phyloP scores from a whole-genome alignment of 1,139 yeast genomes.

The Casaregolazyma lundiana region DNA sequence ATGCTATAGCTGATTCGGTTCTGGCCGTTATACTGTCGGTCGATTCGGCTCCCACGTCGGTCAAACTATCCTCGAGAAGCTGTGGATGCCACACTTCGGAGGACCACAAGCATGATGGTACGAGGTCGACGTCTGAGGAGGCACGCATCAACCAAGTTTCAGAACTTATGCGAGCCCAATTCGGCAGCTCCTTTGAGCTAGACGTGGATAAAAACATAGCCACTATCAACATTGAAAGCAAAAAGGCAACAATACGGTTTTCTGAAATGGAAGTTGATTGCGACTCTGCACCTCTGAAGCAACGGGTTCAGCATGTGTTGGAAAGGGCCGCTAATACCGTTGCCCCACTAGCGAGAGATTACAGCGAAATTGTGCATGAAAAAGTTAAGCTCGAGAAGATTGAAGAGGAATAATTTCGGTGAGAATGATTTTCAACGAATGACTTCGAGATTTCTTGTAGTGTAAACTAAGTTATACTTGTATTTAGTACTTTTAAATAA shows the following conservation, averaged over 20 bases:
- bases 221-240: slow-evolving; percentile 62
- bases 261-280: slow-evolving; percentile 67
- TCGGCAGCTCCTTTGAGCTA: slow-evolving; percentile 66
- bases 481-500: too few relatives aligned
- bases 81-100: slow-evolving; percentile 42
- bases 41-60: slow-evolving; percentile 93
- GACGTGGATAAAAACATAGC: slow-evolving; percentile 46
- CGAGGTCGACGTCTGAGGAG: slow-evolving; percentile 27
- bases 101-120: slow-evolving; percentile 19
- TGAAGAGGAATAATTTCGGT: background rate
- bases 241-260: slow-evolving; percentile 66
- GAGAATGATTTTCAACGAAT: too few relatives aligned
- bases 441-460: too few relatives aligned
- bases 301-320: slow-evolving; percentile 76
- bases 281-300: slow-evolving; percentile 67
- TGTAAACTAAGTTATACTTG: too few relatives aligned
- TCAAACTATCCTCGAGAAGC: slow-evolving; percentile 65
- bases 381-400: slow-evolving; percentile 12
- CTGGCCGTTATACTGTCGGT: slow-evolving; percentile 86
- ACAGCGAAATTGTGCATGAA: slow-evolving; percentile 2
- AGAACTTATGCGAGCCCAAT: slow-evolving; percentile 70
- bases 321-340: slow-evolving; percentile 74
- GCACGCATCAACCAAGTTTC: slow-evolving; percentile 62
- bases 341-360: slow-evolving; percentile 58
- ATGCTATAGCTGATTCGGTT: slow-evolving; percentile 90